phyloP scores from a whole-genome alignment of 164 flowering plant species.

The Litsea cubeba region DNA sequence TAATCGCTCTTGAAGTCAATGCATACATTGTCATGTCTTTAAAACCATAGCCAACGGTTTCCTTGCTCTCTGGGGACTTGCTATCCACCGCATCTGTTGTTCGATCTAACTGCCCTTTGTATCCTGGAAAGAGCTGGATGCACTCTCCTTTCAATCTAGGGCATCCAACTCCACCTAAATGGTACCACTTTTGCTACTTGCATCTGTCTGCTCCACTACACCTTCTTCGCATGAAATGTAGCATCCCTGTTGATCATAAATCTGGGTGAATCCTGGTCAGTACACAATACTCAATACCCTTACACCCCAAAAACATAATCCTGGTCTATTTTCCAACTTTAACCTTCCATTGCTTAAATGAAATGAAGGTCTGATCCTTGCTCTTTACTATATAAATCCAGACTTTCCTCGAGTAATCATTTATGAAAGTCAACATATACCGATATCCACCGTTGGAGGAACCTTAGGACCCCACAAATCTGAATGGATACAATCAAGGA shows the following conservation, averaged over 20 bases:
- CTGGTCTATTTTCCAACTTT: neutral
- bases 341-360: neutral
- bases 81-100: no score
- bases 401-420: neutral
- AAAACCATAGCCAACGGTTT: neutral
- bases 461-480: neutral
- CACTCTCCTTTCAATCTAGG: no score
- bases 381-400: neutral
- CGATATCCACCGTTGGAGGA: neutral
- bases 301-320: neutral
- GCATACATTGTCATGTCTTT: no score
- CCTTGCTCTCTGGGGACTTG: neutral
- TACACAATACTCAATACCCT: slow-evolving; percentile 1
- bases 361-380: neutral
- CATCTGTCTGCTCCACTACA: neutral
- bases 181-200: neutral
- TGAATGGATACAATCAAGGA: slow-evolving; percentile 1
- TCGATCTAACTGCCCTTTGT: neutral
- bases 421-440: neutral
- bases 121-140: no score
- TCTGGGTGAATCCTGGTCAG: neutral
- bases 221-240: neutral
- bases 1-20: no score
- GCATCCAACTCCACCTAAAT: no score
- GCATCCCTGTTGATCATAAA: slow-evolving; percentile 2